Percentiles rank a stretch among this genome's conserved stretches.
Evolutionary conservation across 2,329 filamentous ascomycete genomes (phyloP).

Genomic region (Fusarium sambucinum): DNA sequence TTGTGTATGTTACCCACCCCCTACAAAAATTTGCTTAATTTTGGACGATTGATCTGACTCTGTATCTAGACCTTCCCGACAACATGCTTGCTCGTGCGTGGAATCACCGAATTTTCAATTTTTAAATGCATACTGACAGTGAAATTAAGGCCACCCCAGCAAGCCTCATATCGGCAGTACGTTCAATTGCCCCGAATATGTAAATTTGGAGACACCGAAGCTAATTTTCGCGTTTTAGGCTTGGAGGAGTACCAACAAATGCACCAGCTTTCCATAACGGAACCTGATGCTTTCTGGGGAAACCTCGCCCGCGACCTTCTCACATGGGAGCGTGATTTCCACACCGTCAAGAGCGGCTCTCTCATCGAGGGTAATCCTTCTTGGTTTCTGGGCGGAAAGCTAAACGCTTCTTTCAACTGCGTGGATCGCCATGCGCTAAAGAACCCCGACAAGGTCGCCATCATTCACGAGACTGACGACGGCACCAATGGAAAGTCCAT

Average conservation of each 20-base stretch:
- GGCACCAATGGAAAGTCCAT: slow-evolving; percentile 84
- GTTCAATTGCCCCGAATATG: not conserved
- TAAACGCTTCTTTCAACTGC: slow-evolving; percentile 96
- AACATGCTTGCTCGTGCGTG: slow-evolving; percentile 40
- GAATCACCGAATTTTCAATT: not conserved
- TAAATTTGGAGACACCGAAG: not conserved
- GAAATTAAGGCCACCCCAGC: slow-evolving; percentile 33
- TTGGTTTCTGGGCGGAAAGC: slow-evolving; percentile 90
- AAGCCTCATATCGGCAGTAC: slow-evolving; percentile 39
- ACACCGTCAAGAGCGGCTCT: slow-evolving; percentile 82
- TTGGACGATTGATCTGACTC: not conserved
- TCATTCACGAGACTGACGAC: slow-evolving; percentile 97
- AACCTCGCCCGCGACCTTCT: slow-evolving; percentile 84
- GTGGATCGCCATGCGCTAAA: slow-evolving; percentile 92
- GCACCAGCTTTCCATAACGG: slow-evolving; percentile 82
- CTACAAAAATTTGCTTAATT: not conserved
- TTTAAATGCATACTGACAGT: slow-evolving; percentile 12
- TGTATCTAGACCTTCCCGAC: slow-evolving; percentile 32
- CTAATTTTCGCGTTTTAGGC: slow-evolving; percentile 51
- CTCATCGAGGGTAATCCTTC: slow-evolving; percentile 82
- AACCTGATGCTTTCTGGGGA: slow-evolving; percentile 89
- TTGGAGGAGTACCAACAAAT: slow-evolving; percentile 72
- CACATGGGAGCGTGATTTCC: slow-evolving; percentile 87
- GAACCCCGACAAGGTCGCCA: slow-evolving; percentile 87
- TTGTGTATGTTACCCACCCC: slow-evolving; percentile 30